phyloP scores from a whole-genome alignment of 768 basidiomycete species.

The Serendipita sp. region DNA sequence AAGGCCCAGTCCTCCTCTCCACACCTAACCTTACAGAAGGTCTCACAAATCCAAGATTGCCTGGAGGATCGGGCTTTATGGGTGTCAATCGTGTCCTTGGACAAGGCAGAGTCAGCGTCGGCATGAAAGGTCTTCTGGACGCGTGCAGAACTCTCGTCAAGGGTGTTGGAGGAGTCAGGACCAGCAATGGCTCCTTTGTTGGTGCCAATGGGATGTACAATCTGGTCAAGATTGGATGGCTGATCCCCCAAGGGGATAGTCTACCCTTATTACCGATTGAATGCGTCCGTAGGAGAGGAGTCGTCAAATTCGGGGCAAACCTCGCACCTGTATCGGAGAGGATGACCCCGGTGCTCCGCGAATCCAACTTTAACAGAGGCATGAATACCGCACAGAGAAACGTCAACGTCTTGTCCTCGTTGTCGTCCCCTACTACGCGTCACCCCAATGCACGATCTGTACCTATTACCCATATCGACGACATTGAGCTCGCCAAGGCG shows the following conservation, averaged over 20 bases:
- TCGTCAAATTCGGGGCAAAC: not conserved
- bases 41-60: not conserved
- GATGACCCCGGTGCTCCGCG: not conserved
- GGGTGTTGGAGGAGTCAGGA: not conserved
- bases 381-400: not conserved
- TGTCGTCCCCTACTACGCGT: not conserved
- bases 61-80: not conserved
- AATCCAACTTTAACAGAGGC: not conserved
- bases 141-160: not conserved
- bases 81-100: not conserved
- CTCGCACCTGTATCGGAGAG: not conserved
- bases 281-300: not conserved
- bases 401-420: not conserved
- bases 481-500: not conserved
- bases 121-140: not conserved
- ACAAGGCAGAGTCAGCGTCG: not conserved
- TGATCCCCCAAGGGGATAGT: not conserved
- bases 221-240: not conserved
- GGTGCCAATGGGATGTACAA: not conserved
- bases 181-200: not conserved
- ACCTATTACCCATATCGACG: not conserved
- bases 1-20: not conserved
- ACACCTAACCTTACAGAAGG: not conserved
- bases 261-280: not conserved
- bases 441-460: not conserved